phyloP scores from a whole-genome alignment of 2,329 filamentous ascomycete species.

The Lecanicillium sp. region DNA sequence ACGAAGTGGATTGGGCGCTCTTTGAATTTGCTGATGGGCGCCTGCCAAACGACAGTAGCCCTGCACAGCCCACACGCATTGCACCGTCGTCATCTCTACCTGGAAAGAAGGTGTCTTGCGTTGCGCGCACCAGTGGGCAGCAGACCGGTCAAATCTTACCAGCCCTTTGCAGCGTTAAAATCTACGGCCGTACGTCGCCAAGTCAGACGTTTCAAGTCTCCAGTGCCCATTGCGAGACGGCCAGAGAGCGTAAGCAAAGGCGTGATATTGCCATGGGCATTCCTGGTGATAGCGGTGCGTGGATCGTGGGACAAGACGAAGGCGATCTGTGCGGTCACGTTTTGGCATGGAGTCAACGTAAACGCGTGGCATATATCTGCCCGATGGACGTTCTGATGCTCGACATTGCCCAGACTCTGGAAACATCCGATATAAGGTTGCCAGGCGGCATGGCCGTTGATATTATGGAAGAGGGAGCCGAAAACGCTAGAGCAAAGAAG shows the following conservation, averaged over 20 bases:
- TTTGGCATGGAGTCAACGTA: conserved; percentile 76
- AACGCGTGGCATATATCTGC: conserved; percentile 81
- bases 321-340: conserved; percentile 84
- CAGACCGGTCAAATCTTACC: conserved; percentile 71
- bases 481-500: conserved; percentile 3
- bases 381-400: conserved; percentile 87
- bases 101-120: conserved; percentile 75
- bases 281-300: conserved; percentile 87
- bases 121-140: conserved; percentile 78
- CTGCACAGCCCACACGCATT: conserved; percentile 52
- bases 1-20: conserved; percentile 94
- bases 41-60: conserved; percentile 67
- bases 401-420: conserved; percentile 75
- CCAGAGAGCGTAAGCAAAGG: conserved; percentile 12
- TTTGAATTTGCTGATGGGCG: conserved; percentile 71
- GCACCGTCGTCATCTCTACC: conserved; percentile 56
- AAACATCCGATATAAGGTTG: conserved; percentile 61
- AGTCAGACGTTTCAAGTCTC: conserved; percentile 61
- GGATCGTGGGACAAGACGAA: conserved; percentile 76
- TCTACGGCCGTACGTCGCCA: conserved; percentile 75
- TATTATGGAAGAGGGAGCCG: conserved; percentile 15
- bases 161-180: conserved; percentile 75
- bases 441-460: conserved; percentile 50
- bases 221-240: conserved; percentile 23
- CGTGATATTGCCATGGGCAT: conserved; percentile 45